These are phyloP conservation scores for Metrosideros polymorpha DNA, from an alignment of 441 rosid species.

Conservation along the genomic window DNA sequence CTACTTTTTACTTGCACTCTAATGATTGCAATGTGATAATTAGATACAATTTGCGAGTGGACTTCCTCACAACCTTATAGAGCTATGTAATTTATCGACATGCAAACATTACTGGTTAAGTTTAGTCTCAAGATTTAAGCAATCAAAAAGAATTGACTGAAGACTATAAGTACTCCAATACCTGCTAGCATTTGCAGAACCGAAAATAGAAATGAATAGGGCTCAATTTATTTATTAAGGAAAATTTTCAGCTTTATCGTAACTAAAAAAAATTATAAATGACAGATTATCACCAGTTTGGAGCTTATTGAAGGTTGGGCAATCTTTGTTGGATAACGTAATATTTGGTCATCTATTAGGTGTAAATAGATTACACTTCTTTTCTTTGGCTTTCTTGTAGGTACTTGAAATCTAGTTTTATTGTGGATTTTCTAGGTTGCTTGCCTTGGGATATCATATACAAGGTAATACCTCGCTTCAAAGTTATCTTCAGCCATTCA, in stretches of 20 bases:
- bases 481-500: background rate
- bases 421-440: conserved; percentile 69
- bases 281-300: background rate
- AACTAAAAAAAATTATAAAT: background rate
- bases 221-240: background rate
- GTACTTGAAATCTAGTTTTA: conserved; percentile 73
- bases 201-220: background rate
- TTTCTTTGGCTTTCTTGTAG: conserved; percentile 22
- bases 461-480: conserved; percentile 35
- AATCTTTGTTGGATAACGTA: background rate
- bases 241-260: background rate
- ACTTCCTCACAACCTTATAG: background rate
- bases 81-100: background rate
- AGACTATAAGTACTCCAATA: background rate
- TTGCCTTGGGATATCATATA: conserved; percentile 91
- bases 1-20: background rate
- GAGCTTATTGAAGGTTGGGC: background rate
- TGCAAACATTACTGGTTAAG: background rate
- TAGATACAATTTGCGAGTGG: background rate
- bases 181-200: background rate
- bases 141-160: background rate
- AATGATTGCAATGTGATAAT: background rate
- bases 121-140: background rate
- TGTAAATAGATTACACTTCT: background rate
- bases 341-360: background rate